phyloP scores from a whole-genome alignment of 495 filamentous ascomycete genomes.

The Aeminium ludgeri region DNA sequence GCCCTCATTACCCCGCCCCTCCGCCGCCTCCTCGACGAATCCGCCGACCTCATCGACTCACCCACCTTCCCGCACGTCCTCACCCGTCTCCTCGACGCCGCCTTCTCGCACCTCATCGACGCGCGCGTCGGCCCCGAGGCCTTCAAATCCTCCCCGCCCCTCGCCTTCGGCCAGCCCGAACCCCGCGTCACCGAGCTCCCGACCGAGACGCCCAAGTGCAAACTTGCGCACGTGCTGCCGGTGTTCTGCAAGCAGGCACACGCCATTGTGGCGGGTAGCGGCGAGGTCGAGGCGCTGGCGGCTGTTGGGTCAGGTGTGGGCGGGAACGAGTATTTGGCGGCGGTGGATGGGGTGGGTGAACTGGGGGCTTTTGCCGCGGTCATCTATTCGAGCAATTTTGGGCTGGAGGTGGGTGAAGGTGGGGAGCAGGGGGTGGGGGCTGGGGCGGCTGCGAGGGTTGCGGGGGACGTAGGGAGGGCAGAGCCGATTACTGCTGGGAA shows the following conservation, averaged over 20 bases:
- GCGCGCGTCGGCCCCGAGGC: slow-evolving; percentile 58
- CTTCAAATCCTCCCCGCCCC: slow-evolving; percentile 43
- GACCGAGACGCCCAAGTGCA: slow-evolving; percentile 37
- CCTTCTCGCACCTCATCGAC: slow-evolving; percentile 67
- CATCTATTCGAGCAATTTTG: slow-evolving; percentile 84
- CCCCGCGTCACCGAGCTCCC: slow-evolving; percentile 29
- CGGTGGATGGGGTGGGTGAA: slow-evolving; percentile 57
- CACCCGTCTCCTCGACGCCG: slow-evolving; percentile 69
- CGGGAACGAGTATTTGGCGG: slow-evolving; percentile 74
- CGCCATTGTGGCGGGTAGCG: slow-evolving; percentile 46
- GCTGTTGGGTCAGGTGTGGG: slow-evolving; percentile 15
- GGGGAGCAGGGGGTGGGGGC: too few relatives aligned
- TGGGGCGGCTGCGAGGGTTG: neutral
- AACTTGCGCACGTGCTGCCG: slow-evolving; percentile 76
- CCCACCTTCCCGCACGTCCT: slow-evolving; percentile 72
- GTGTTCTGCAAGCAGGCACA: slow-evolving; percentile 79
- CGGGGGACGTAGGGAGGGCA: neutral
- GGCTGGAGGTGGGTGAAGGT: slow-evolving; percentile 32
- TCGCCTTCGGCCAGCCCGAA: slow-evolving; percentile 15
- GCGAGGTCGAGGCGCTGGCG: slow-evolving; percentile 11
- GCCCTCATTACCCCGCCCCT: slow-evolving; percentile 38
- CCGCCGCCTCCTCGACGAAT: slow-evolving; percentile 85
- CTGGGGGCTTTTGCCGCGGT: slow-evolving; percentile 90
- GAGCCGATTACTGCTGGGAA: neutral
- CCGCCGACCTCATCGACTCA: slow-evolving; percentile 86